These are phyloP conservation scores for Quercus rubra DNA, from an alignment of 306 rosid genomes.

Conservation along the genomic window DNA sequence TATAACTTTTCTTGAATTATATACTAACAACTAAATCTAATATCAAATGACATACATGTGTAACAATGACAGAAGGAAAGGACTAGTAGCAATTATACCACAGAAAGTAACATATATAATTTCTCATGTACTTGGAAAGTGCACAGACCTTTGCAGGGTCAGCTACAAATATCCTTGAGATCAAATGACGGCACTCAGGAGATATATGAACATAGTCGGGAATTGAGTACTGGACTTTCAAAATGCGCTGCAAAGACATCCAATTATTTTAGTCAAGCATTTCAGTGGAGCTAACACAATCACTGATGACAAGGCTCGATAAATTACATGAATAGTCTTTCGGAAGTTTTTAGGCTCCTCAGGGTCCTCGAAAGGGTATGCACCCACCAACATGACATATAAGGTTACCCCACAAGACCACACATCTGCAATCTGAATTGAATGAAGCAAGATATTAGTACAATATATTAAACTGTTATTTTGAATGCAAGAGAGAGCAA, in stretches of 20 bases:
- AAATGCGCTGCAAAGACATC: conserved; percentile 68
- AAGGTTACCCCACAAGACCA: conserved; percentile 99
- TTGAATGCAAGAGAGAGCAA: neutral
- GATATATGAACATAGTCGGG: conserved; percentile 94
- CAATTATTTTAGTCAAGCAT: conserved; percentile 18
- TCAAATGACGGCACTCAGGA: conserved; percentile 76
- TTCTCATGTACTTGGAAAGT: neutral
- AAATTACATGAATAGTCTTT: conserved; percentile 75
- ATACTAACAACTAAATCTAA: neutral
- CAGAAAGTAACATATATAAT: neutral
- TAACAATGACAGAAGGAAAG: neutral
- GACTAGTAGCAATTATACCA: neutral
- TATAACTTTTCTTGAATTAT: no score
- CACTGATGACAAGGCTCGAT: neutral
- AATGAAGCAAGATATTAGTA: neutral
- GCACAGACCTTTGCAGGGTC: conserved; percentile 75
- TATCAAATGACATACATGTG: neutral
- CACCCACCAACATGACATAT: conserved; percentile 98
- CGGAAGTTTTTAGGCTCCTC: conserved; percentile 96
- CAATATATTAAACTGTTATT: neutral
- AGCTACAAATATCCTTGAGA: conserved; percentile 85
- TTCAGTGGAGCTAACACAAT: conserved; percentile 2
- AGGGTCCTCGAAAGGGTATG: conserved; percentile 95
- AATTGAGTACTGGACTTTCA: conserved; percentile 89
- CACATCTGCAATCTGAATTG: conserved; percentile 88